Conservation (phyloP, 73 alveolate genomes). For the Tetrahymena thermophila region DNA sequence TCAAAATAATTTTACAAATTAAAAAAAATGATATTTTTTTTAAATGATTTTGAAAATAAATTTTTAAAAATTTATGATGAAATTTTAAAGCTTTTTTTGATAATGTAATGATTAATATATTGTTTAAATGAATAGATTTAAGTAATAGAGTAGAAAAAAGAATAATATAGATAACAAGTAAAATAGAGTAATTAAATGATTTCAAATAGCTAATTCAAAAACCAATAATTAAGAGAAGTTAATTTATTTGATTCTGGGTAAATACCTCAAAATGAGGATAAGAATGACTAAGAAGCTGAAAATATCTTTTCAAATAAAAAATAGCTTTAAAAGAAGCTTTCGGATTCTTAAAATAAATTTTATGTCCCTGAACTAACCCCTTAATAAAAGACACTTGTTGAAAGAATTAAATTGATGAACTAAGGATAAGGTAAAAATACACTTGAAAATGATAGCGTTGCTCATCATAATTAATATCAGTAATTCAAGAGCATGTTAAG, state of each 20-base stretch:
- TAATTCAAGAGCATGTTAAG: neutral
- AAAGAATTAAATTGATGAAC: neutral
- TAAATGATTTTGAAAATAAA: too few species aligned
- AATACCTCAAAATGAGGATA: neutral
- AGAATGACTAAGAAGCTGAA: neutral
- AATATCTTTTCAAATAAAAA: neutral
- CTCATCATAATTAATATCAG: neutral
- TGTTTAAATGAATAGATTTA: neutral
- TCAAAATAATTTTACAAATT: too few species aligned
- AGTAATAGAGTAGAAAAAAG: neutral
- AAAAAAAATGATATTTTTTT: too few species aligned
- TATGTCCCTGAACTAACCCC: neutral
- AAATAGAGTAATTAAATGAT: neutral
- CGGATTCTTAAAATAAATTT: neutral
- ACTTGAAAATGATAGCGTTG: neutral
- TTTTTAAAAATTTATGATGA: too few species aligned
- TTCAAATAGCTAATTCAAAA: neutral
- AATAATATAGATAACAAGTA: neutral
- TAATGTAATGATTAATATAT: too few species aligned
- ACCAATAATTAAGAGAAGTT: neutral
- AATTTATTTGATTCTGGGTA: neutral
- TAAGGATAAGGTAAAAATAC: neutral
- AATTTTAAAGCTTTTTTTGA: too few species aligned
- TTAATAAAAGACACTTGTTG: neutral
- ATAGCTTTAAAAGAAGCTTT: neutral